Percentiles rank a stretch among this genome's conserved stretches.
phyloP scores from a whole-genome alignment of 305 asterid genomes.

The Solanum hybrid region DNA sequence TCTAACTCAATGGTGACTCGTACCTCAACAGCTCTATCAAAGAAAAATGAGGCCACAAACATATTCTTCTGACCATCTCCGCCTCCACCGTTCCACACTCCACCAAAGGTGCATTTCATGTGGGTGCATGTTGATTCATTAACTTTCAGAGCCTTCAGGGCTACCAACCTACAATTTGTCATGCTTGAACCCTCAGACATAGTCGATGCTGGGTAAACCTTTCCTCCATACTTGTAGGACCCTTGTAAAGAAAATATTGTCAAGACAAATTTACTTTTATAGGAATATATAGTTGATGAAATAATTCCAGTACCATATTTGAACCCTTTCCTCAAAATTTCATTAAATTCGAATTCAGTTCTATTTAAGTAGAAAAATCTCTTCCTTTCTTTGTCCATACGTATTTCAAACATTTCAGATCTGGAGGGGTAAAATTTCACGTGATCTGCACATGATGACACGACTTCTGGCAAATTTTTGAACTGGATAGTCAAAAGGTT shows the following conservation, averaged over 20 bases:
- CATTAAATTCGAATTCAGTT: not conserved
- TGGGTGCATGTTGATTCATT: conserved; percentile 40
- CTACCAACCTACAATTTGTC: conserved; percentile 23
- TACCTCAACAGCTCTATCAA: conserved; percentile 48
- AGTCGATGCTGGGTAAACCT: conserved; percentile 21
- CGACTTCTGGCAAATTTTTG: not conserved
- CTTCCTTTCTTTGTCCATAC: not conserved
- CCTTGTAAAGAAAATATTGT: conserved; percentile 10
- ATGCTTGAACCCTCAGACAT: conserved; percentile 27
- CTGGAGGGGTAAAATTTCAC: not conserved
- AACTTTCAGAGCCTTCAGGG: conserved; percentile 27
- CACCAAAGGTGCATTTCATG: conserved; percentile 49
- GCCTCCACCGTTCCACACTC: conserved; percentile 59
- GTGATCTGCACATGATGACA: not conserved
- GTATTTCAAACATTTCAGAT: not conserved
- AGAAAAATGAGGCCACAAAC: conserved; percentile 43
- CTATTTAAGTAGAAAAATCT: not conserved
- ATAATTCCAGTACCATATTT: not conserved
- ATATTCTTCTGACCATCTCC: conserved; percentile 45
- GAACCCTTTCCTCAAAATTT: not conserved
- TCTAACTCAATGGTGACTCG: not conserved
- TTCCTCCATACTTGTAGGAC: conserved; percentile 34
- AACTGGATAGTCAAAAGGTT: not conserved
- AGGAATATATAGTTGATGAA: not conserved
- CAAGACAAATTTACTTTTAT: not conserved